Evolutionary conservation across 441 rosid species (phyloP), one percentile per base, ranked within the genome.

Genomic region (Brassica balearica): DNA sequence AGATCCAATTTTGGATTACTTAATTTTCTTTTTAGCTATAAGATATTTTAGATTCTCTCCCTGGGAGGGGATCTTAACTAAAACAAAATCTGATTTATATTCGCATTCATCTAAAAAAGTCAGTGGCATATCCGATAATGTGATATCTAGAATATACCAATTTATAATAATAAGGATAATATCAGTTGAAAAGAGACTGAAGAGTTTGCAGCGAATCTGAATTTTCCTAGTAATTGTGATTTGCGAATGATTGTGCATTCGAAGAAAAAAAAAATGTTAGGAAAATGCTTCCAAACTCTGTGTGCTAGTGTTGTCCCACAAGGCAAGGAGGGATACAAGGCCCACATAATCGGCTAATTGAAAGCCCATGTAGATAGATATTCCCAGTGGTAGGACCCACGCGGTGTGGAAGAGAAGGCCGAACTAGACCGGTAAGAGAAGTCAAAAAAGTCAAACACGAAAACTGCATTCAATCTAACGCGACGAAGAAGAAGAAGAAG

Each of bases 401-500:
- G 69, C 69, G 79, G 79, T 3, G 5, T 27, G 72, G 59, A 55
- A 29, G 3, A 56, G 74, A 46, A 38, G 63, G 55, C 27, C 56
- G 7, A 6, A 48, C 34, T 32, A n/a, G 58, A 62, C 80, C 69
- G 53, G 65, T n/a, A 17, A 60, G 0, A 3, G 4, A 43, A 36
- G 38, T 56, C 19, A 19, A 68, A 53, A 19, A 36, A 66, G 53
- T 68, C 64, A 11, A 66, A 38, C 55, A 0, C 34, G 15, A 38
- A 53, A 65, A 65, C n/a, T 32, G 46, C 70, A 64, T 6, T 73
- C 11, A 72, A 60, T 8, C 11, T 56, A 11, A 19, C 11, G 61
- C 23, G 19, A 55, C 9, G 11, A 17, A 17, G 59, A 51, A 51
- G 60, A 2, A 3, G 22, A 19, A 19, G 19, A 8, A 23, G 11